These are phyloP conservation scores for Ogataea kodamae DNA, from an alignment of 805 yeast species.

Conservation along the genomic window DNA sequence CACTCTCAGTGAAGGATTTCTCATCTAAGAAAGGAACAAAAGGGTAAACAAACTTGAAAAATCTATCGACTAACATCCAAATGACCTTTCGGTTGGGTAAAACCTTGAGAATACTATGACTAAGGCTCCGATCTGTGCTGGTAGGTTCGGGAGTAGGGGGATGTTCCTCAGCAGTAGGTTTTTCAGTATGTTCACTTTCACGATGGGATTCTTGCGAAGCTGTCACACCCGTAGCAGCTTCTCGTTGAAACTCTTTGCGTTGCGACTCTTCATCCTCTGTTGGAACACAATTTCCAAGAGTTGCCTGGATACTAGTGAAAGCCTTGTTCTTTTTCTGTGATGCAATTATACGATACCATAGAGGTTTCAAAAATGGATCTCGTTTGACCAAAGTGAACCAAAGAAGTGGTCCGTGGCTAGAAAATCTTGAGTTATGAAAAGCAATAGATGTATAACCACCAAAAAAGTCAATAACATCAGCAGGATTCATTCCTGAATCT, in stretches of 20 bases:
- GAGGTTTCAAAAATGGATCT: slow-evolving; percentile 39
- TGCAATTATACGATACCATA: slow-evolving; percentile 32
- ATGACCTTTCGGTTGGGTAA: slow-evolving; percentile 43
- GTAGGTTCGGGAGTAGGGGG: slow-evolving; percentile 3
- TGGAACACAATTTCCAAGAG: slow-evolving; percentile 1
- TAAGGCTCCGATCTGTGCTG: slow-evolving; percentile 23
- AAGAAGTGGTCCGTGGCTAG: slow-evolving; percentile 51
- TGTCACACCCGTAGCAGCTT: slow-evolving; percentile 36
- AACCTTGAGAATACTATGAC: slow-evolving; percentile 33
- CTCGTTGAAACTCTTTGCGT: slow-evolving; percentile 36
- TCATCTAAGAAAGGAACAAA: slow-evolving; percentile 47
- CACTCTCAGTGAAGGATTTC: slow-evolving; percentile 30
- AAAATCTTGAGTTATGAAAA: slow-evolving; percentile 38
- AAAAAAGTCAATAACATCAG: slow-evolving; percentile 41
- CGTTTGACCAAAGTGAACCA: slow-evolving; percentile 46
- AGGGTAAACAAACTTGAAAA: slow-evolving; percentile 44
- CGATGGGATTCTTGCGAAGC: slow-evolving; percentile 15
- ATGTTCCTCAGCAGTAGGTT: slow-evolving; percentile 1
- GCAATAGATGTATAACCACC: slow-evolving; percentile 42
- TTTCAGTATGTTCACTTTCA: no score
- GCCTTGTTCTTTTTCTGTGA: slow-evolving; percentile 21
- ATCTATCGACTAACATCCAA: slow-evolving; percentile 45
- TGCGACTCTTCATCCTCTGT: slow-evolving; percentile 26
- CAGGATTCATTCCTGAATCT: slow-evolving; percentile 22
- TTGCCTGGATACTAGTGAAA: slow-evolving; percentile 2